Base-by-base conservation (phyloP, 179 eudicot species). In the Corrigiola litoralis region DNA sequence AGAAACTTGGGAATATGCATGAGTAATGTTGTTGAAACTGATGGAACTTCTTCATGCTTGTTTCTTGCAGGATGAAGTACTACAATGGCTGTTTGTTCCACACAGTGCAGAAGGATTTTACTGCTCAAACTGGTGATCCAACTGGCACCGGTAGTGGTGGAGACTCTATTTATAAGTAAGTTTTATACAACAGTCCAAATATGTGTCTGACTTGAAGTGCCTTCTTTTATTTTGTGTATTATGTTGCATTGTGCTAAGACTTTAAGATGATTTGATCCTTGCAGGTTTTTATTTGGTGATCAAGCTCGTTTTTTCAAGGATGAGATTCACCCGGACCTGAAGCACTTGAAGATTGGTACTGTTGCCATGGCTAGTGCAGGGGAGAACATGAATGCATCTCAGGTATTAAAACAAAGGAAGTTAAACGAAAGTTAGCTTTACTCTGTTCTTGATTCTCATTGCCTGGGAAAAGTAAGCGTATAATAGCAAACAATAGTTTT, bases 281-380 rank as follows among this genome's bases (percentile, higher is more conserved):
- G 61, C 72, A 89, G 98, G 74, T 83, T 79, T 67, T 67, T 94
- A 42, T 94, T 81, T 69, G 99, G 99, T 29, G 92, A 94, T 23
- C 97, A 94, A 67, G 99, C 99, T 56, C 94, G 97, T 5, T 94
- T 94, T 78, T 94, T 94, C 66, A 77, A 79, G 13, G 97, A 92
- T 74, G 92, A 92, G 71, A 80, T 92, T 66, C 88, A 72, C 59
- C 82, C 87, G 53, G 94, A 90, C 44, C 42, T 85, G 47, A 92
- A 87, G 74, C 99, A 90, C 76, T 61, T 81, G 25, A 94, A 86
- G 78, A 84, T 65, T 66, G 99, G 99, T 48, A 94, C 94, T 13
- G 81, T 94, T 66, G 88, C 96, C 36, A 94, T 94, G 99, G 96
- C 97, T 68, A 88, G 99, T 79, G 99, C 81, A 59, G 99, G 99